Evolutionary conservation across 2,329 filamentous ascomycete species (phyloP).

Genomic region (Talaromyces sp.): DNA sequence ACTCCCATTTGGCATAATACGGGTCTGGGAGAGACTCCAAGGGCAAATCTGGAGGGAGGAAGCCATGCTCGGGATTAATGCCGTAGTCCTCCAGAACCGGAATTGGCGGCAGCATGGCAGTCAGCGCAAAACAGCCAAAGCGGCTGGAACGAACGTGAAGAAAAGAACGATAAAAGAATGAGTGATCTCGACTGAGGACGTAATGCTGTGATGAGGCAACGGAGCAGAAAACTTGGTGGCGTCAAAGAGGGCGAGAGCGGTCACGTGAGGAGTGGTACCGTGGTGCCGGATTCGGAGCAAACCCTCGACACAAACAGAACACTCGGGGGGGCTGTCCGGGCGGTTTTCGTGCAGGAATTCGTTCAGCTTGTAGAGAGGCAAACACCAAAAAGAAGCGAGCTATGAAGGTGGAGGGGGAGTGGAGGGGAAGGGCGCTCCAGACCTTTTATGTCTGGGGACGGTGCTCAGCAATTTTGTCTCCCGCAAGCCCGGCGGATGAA

Average conservation of each 20-base stretch:
- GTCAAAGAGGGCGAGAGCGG: slow-evolving; percentile 2
- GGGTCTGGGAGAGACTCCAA: slow-evolving; percentile 76
- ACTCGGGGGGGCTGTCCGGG: not conserved
- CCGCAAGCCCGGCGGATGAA: not conserved
- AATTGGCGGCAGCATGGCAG: slow-evolving; percentile 42
- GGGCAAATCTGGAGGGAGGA: slow-evolving; percentile 77
- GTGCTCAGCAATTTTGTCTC: not conserved
- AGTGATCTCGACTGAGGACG: not conserved
- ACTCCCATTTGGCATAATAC: slow-evolving; percentile 96
- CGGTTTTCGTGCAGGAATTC: not conserved
- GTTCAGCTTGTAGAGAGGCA: not conserved
- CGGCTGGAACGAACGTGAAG: not conserved
- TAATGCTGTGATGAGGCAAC: not conserved
- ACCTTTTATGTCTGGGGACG: not conserved
- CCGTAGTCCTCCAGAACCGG: slow-evolving; percentile 68
- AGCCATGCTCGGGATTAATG: slow-evolving; percentile 63
- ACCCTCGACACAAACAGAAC: not conserved
- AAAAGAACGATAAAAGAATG: not conserved
- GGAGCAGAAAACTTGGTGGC: not conserved
- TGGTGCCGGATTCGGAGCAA: slow-evolving; percentile 10
- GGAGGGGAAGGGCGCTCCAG: not conserved
- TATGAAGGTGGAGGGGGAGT: not conserved
- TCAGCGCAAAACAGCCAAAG: not conserved
- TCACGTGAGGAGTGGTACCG: slow-evolving; percentile 6
- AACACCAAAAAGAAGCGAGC: not conserved